Evolutionary conservation across 2,329 filamentous ascomycete species (phyloP), one percentile per base, ranked within the genome.

Genomic region (Davidsoniella neocaledoniae): DNA sequence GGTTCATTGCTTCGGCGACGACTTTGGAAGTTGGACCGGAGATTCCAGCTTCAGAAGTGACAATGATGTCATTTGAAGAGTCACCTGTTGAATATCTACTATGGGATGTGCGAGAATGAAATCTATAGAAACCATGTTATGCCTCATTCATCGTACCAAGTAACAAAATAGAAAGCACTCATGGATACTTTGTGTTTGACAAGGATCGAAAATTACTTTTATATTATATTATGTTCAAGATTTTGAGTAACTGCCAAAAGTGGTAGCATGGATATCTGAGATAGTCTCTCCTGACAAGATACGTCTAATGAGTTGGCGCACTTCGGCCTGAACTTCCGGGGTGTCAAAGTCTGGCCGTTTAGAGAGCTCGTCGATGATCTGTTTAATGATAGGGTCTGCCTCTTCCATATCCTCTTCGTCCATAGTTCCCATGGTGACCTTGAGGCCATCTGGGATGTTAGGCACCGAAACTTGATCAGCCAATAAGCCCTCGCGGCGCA

Each of bases 291-390:
- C 84, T 21, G 73, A 66, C 16, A 98, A 69, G 2, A 85, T 87
- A 58, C 95, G 86, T 56, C 82, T 76, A 5, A 98, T 79, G 53
- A 98, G 67, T 56, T 77, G 73, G 53, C 87, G 75, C 58, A 98
- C 65, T 60, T 88, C 79, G 19, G 73, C 74, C 64, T 98, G 91
- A 3, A 83, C 85, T 53, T 82, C 77, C 49, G 85, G 79, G 4
- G 79, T 82, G 57, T 90, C 72, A 58, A 95, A 94, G 60, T 96
- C 87, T 21, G 83, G 79, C 39, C 86, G 73, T 36, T 81, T 74
- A 2, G 91, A 88, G 53, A 98, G 67, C 64, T 94, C 83, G 59
- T 96, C 87, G 60, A 98, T 96, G 48, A 85, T 74, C 56, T 82
- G 72, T 60, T 82, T 78, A 56, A 98, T 86, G 56, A 88, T 87